Base-by-base conservation (phyloP, 1,284 basidiomycete genomes). In the Ustilago loliicola region DNA sequence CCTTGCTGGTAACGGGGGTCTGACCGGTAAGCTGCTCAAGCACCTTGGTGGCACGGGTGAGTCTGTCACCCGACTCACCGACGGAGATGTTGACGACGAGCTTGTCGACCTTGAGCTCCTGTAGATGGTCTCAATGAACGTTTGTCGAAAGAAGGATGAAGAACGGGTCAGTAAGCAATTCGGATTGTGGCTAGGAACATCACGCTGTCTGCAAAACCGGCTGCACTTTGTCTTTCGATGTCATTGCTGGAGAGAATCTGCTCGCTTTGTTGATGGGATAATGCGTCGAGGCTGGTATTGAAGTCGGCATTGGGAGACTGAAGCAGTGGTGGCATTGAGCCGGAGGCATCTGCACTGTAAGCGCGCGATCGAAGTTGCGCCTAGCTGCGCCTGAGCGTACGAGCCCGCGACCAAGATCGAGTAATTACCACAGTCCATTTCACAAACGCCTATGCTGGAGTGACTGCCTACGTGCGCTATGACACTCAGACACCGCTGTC, bases 1-100 rank as follows among this genome's bases (percentile, higher is more conserved):
- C 96, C 91, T 98, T 99, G 88, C 95, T 97, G 85, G 96, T 98
- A 84, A 99, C 96, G 87, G 97, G 96, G 69, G 96, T 95, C 91
- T 99, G 96, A 87, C 96, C 97, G 83, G 96, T 99, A 79, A 99
- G 93, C 89, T 99, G 97, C 89, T 99, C 97, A 86, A 99, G 91
- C 82, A 99, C 96, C 90, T 99, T 99, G 88, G 96, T 95, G 74
- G 96, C 96, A 90, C 97, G 94, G 82, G 97, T 99, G 85, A 99
- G 91, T 88, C 96, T 92, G 92, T 99, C 96, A 90, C 96, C 96
- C 85, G 96, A 98, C 91, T 98, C 96, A 88, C 97, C 96, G 86
- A 99, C 97, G 85, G 95, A 98, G 89, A 99, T 99, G 92, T 99
- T 99, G 91, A 99, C 95, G 90, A 98, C 96, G 88, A 99, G 93